These are phyloP conservation scores for Erysiphe pulchra DNA, from an alignment of 2,329 filamentous ascomycete species.

Conservation along the genomic window DNA sequence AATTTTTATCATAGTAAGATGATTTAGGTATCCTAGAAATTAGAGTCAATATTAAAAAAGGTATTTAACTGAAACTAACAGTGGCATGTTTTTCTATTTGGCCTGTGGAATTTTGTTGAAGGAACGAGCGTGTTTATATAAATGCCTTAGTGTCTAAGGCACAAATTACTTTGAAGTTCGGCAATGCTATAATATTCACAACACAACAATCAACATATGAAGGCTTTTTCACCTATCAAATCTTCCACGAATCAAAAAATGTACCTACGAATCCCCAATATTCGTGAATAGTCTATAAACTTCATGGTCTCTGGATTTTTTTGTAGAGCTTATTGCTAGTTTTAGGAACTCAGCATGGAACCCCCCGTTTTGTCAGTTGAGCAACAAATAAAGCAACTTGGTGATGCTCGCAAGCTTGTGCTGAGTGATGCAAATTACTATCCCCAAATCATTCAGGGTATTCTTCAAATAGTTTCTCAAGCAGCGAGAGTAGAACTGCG, in stretches of 20 bases:
- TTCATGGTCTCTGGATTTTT: not conserved
- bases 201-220: no score
- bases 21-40: constrained; percentile 30
- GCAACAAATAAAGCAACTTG: constrained; percentile 67
- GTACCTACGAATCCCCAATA: no score
- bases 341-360: constrained; percentile 19
- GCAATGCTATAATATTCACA: no score
- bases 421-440: constrained; percentile 73
- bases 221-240: no score
- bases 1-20: constrained; percentile 79
- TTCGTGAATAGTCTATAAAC: no score
- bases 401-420: constrained; percentile 73
- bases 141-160: no score
- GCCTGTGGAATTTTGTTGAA: no score
- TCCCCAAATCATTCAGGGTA: constrained; percentile 69
- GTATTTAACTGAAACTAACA: constrained; percentile 5
- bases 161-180: no score
- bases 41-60: not conserved
- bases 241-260: no score
- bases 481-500: constrained; percentile 54
- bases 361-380: constrained; percentile 29
- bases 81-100: constrained; percentile 6
- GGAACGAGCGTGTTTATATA: no score
- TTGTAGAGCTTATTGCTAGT: constrained; percentile 1
- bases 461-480: constrained; percentile 71